These are phyloP conservation scores for Lipomyces anomalus DNA, from an alignment of 805 yeast genomes.

Conservation along the genomic window DNA sequence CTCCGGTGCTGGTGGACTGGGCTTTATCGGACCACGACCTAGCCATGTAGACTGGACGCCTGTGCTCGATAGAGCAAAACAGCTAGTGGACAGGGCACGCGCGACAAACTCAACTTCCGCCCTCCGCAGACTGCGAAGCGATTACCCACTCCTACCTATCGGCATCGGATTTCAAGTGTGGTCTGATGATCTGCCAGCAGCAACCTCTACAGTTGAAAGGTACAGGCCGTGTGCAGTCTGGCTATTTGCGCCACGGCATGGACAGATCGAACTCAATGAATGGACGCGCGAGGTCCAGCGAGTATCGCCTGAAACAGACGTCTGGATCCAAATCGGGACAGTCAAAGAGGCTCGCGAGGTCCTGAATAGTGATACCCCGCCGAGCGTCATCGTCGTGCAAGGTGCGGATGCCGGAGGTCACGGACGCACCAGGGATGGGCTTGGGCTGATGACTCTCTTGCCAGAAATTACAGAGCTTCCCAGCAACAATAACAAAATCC, in stretches of 20 bases:
- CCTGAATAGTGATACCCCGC: background rate
- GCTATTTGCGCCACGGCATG: background rate
- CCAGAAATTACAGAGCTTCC: background rate
- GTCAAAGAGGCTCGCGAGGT: background rate
- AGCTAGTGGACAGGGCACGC: background rate
- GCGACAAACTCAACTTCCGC: background rate
- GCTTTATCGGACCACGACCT: conserved; percentile 1
- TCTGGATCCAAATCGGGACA: conserved; percentile 1
- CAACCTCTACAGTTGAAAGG: background rate
- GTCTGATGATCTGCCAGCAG: background rate
- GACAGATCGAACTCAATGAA: background rate
- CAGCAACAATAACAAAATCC: background rate
- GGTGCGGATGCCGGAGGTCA: conserved; percentile 1
- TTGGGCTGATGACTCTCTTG: background rate
- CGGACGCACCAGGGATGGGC: background rate
- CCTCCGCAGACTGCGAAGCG: background rate
- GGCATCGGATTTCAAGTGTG: background rate
- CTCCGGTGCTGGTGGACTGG: conserved; percentile 9
- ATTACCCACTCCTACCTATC: background rate
- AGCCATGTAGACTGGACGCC: too few relatives aligned
- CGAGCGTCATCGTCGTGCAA: background rate
- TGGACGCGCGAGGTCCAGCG: background rate
- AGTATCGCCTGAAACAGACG: background rate
- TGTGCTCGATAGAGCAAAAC: too few relatives aligned
- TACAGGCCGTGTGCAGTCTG: background rate